Percentiles rank a stretch among this genome's conserved stretches.
Evolutionary conservation across 176 grass and related monocot species (phyloP).

Genomic region (Elymus sibiricus): DNA sequence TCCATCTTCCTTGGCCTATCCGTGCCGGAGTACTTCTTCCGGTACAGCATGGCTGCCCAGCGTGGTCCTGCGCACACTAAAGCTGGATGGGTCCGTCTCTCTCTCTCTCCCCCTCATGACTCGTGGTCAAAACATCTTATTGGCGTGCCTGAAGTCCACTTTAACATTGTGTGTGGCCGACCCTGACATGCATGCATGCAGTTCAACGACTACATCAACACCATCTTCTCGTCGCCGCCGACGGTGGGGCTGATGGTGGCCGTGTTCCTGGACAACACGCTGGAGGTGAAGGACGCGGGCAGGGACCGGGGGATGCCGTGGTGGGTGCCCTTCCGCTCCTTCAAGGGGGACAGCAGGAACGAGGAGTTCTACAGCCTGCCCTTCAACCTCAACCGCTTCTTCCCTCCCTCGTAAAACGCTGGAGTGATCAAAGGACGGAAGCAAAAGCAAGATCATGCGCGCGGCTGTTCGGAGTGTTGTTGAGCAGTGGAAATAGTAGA

Average conservation of each 20-base stretch:
- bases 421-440: neutral
- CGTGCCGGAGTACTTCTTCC: conserved; percentile 98
- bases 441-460: neutral
- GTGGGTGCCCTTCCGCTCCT: conserved; percentile 83
- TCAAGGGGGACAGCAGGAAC: conserved; percentile 90
- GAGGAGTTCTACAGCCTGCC: conserved; percentile 99
- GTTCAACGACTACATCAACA: conserved; percentile 99
- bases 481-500: conserved; percentile 38
- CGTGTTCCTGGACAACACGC: conserved; percentile 92
- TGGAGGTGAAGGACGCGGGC: conserved; percentile 64
- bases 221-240: conserved; percentile 94
- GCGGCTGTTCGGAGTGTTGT: conserved; percentile 24
- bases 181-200: conserved; percentile 25
- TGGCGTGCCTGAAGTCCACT: neutral
- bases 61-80: conserved; percentile 83
- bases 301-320: conserved; percentile 85
- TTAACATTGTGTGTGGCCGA: neutral
- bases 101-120: neutral
- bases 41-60: conserved; percentile 64
- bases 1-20: conserved; percentile 95
- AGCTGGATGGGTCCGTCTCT: conserved; percentile 80
- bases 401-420: conserved; percentile 64
- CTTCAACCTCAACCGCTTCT: conserved; percentile 97
- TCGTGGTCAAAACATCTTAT: conserved; percentile 12
- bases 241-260: conserved; percentile 82